Evolutionary conservation across 179 eudicot species (phyloP).

Genomic region (Patellifolia procumbens): DNA sequence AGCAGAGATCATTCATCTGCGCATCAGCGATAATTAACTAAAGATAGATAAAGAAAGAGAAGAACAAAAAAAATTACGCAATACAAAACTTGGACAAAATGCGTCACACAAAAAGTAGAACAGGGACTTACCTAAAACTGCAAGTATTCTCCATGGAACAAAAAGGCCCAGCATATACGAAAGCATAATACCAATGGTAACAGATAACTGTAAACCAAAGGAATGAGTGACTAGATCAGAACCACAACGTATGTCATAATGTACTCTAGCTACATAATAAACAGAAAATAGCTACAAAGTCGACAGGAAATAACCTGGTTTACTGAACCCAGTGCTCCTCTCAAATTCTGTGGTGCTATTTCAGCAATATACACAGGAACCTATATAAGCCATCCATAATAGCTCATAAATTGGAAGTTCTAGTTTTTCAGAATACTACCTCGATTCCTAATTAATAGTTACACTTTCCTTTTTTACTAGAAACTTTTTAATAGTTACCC

Average conservation of each 20-base stretch:
- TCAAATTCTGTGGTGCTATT: slow-evolving; percentile 89
- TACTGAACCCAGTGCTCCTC: slow-evolving; percentile 91
- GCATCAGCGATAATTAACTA: background rate
- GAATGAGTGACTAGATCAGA: slow-evolving; percentile 15
- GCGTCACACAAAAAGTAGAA: background rate
- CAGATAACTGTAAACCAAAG: slow-evolving; percentile 61
- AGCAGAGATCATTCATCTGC: background rate
- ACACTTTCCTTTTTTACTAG: no score
- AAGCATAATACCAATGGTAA: slow-evolving; percentile 92
- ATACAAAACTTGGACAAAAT: slow-evolving; percentile 2
- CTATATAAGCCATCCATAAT: slow-evolving; percentile 37
- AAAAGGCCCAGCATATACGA: slow-evolving; percentile 92
- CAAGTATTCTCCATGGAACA: slow-evolving; percentile 82
- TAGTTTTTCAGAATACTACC: no score
- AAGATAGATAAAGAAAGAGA: background rate
- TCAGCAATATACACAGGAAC: slow-evolving; percentile 98
- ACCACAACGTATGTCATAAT: background rate
- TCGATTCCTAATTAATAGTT: no score
- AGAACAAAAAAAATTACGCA: background rate
- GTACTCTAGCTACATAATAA: slow-evolving; percentile 4
- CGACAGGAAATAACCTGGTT: slow-evolving; percentile 61
- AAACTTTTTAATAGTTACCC: no score
- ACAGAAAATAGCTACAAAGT: background rate
- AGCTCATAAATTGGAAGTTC: background rate
- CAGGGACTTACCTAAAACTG: slow-evolving; percentile 66